phyloP scores from a whole-genome alignment of 2,329 filamentous ascomycete species.

The Neurospora sp. region DNA sequence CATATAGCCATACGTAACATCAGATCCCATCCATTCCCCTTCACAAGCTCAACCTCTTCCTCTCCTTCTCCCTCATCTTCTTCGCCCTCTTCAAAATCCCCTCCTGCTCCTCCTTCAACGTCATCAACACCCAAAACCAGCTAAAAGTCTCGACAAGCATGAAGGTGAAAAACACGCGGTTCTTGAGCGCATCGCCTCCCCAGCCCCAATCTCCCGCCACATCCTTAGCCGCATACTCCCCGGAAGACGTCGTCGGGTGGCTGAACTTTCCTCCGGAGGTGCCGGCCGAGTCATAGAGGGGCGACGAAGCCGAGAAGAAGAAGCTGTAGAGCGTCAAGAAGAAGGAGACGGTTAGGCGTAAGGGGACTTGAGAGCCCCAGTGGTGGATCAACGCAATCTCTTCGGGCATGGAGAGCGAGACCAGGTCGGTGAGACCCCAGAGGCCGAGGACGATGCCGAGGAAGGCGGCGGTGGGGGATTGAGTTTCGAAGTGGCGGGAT shows the following conservation, averaged over 20 bases:
- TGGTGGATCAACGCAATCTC: constrained; percentile 52
- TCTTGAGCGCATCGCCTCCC: constrained; percentile 64
- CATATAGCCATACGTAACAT: too few relatives aligned
- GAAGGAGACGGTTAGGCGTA: constrained; percentile 57
- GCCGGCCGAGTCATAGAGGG: constrained; percentile 31
- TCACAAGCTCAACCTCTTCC: background rate
- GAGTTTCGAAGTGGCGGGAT: constrained; percentile 51
- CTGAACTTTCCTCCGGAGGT: background rate
- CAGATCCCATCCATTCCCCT: too few relatives aligned
- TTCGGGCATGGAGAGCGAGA: constrained; percentile 58
- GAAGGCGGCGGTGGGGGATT: constrained; percentile 63
- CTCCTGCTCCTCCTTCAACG: constrained; percentile 52
- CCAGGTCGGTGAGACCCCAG: constrained; percentile 52
- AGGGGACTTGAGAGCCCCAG: constrained; percentile 50
- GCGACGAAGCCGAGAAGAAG: constrained; percentile 43
- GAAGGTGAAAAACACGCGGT: constrained; percentile 75
- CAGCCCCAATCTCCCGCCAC: constrained; percentile 24
- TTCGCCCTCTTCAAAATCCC: background rate
- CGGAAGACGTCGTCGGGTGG: constrained; percentile 12
- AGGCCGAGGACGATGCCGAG: constrained; percentile 57
- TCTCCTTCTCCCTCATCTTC: background rate
- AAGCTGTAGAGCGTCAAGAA: constrained; percentile 54
- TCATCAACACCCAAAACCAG: constrained; percentile 81
- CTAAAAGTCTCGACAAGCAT: constrained; percentile 72
- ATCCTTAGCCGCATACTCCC: background rate